Base-by-base conservation (phyloP, 1,284 basidiomycete species). In the Psilocybe mexicana region DNA sequence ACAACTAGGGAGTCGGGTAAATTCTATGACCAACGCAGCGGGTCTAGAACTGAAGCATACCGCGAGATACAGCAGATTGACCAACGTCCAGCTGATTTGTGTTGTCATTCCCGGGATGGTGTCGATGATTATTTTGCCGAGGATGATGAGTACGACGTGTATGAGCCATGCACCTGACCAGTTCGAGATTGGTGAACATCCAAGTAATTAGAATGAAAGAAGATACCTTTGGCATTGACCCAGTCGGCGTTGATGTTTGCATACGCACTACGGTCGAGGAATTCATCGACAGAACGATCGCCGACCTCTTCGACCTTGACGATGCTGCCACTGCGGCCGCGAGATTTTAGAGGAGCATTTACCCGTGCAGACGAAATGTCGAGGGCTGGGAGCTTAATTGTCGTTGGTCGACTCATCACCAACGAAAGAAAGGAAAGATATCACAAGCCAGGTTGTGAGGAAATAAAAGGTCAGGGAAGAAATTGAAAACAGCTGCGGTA, bases 171-270 rank as follows among this genome's bases (percentile, higher is more conserved):
- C 96, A 62, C 95, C 95, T 96, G 65, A 40, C 44, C 40, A 23
- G 25, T n/a, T 18, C n/a, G 24, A 43, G 43, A 51, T 44, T 44
- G 40, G 28, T 28, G 45, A 30, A 50, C 26, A 42, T 30, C 58
- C 25, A 43, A 38, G 24, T 52, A 23, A 38, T 35, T 5, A 30
- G 40, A 45, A 23, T n/a, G 11, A 49, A 33, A 12, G 44, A 49
- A 74, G 84, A 58, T 52, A 94, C 96, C 96, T 76, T 99, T 99
- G 62, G 92, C 87, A 71, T 99, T 98, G 69, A 99, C 97, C 96
- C 96, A 99, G 69, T 95, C 89, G 7, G 94, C 95, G 73, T 99
- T 99, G 67, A 93, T 86, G 72, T 98, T 98, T 52, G 86, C 82
- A 66, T 92, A 94, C 44, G 88, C 85, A 62, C 86, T 88, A 65